Conservation (phyloP, 345 rosid genomes). For the Passiflora organensis region DNA sequence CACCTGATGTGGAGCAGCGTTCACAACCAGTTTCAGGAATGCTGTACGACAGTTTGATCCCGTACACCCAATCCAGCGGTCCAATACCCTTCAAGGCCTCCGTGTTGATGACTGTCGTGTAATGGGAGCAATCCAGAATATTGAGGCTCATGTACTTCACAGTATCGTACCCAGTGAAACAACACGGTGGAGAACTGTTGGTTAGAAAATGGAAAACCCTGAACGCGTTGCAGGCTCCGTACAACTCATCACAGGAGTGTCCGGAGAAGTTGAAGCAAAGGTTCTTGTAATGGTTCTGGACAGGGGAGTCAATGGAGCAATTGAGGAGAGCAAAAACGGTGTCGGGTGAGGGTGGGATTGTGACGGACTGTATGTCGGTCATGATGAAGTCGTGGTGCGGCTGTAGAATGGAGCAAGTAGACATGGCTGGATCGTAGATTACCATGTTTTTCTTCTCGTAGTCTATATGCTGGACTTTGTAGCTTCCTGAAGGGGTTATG, state of each 20-base stretch:
- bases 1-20: constrained; percentile 65
- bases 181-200: constrained; percentile 66
- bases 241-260: constrained; percentile 86
- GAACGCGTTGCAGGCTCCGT: constrained; percentile 63
- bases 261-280: constrained; percentile 68
- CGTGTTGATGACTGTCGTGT: constrained; percentile 47
- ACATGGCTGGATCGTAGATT: constrained; percentile 85
- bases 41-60: constrained; percentile 59
- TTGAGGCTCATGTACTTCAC: constrained; percentile 79
- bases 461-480: constrained; percentile 78
- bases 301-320: constrained; percentile 79
- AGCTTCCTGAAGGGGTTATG: constrained; percentile 67
- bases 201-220: constrained; percentile 43
- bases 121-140: constrained; percentile 84
- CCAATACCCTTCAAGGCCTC: constrained; percentile 48
- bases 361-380: constrained; percentile 55
- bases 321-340: constrained; percentile 81
- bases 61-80: constrained; percentile 83
- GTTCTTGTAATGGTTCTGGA: constrained; percentile 65
- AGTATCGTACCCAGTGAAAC: constrained; percentile 81
- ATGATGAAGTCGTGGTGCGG: constrained; percentile 85
- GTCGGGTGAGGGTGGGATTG: constrained; percentile 76
- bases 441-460: constrained; percentile 50
- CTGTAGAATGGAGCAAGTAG: constrained; percentile 87
- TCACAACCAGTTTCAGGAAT: constrained; percentile 71